These are phyloP conservation scores for Clathrospora elynae DNA, from an alignment of 2,329 filamentous ascomycete genomes.

Conservation along the genomic window DNA sequence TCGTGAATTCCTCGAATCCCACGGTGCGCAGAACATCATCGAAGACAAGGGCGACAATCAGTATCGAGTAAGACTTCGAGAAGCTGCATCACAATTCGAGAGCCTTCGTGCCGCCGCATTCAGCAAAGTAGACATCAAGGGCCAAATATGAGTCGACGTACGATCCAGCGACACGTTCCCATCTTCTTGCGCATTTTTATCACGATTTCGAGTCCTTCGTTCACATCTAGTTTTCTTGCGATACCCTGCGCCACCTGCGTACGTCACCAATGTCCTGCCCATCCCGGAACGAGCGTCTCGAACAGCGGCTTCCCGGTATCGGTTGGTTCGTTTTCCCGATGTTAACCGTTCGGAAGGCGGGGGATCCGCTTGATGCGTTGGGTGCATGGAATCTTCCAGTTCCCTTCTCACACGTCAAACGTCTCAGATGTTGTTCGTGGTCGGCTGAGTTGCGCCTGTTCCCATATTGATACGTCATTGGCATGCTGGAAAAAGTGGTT, in stretches of 20 bases:
- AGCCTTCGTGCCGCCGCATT: conserved; percentile 74
- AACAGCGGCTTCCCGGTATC: conserved; percentile 31
- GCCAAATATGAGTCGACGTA: conserved; percentile 75
- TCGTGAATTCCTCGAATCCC: conserved; percentile 84
- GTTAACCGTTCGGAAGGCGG: conserved; percentile 37
- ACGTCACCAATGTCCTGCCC: conserved; percentile 27
- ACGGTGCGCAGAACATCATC: conserved; percentile 75
- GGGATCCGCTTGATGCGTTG: conserved; percentile 40
- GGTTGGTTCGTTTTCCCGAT: conserved; percentile 30
- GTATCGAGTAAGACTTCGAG: conserved; percentile 62
- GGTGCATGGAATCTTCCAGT: conserved; percentile 39
- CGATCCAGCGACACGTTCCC: conserved; percentile 12
- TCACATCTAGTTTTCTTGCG: conserved; percentile 21
- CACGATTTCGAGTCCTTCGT: conserved; percentile 15
- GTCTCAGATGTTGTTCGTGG: conserved; percentile 33
- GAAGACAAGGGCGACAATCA: conserved; percentile 69
- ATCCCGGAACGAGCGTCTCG: conserved; percentile 21
- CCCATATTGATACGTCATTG: conserved; percentile 27
- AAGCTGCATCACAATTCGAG: conserved; percentile 70
- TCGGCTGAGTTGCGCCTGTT: conserved; percentile 10
- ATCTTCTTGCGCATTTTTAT: conserved; percentile 10
- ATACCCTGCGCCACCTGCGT: conserved; percentile 31
- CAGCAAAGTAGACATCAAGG: conserved; percentile 91
- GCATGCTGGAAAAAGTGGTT: conserved; percentile 16
- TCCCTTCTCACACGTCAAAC: conserved; percentile 31